phyloP scores from a whole-genome alignment of 257 asterid genomes.

The Capsicum chinense region DNA sequence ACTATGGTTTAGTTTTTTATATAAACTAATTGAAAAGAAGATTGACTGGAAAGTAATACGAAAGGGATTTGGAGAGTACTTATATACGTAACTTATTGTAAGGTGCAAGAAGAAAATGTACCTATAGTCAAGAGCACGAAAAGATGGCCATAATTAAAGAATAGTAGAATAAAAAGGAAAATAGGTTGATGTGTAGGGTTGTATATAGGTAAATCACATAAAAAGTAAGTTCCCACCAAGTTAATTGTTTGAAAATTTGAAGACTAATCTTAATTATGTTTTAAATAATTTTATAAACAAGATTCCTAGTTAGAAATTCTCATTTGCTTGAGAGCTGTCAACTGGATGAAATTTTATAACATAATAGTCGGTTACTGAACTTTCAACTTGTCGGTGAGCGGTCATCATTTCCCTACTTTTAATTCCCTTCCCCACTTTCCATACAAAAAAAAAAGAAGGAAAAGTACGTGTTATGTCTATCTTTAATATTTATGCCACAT shows the following conservation, averaged over 20 bases:
- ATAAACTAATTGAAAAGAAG: background rate
- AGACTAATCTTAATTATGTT: background rate
- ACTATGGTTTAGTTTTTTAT: background rate
- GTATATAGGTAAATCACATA: constrained; percentile 50
- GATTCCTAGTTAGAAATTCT: background rate
- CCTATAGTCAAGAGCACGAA: constrained; percentile 47
- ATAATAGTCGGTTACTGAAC: no score
- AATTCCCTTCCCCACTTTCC: no score
- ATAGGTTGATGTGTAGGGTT: constrained; percentile 20
- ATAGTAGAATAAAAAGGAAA: constrained; percentile 24
- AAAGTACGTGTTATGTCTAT: no score
- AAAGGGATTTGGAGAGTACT: constrained; percentile 35
- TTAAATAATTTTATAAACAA: background rate
- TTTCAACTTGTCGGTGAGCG: no score
- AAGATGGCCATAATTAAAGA: constrained; percentile 45
- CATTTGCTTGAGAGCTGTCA: constrained; percentile 16
- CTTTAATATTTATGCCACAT: no score
- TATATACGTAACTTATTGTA: constrained; percentile 30
- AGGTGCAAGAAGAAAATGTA: constrained; percentile 41
- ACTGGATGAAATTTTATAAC: background rate
- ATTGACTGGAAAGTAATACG: constrained; percentile 6
- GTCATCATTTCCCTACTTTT: no score
- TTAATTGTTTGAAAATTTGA: background rate
- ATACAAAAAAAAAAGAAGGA: no score
- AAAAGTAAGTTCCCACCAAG: constrained; percentile 31